Evolutionary conservation across 495 filamentous ascomycete genomes (phyloP).

Genomic region (Aspergillus steynii): DNA sequence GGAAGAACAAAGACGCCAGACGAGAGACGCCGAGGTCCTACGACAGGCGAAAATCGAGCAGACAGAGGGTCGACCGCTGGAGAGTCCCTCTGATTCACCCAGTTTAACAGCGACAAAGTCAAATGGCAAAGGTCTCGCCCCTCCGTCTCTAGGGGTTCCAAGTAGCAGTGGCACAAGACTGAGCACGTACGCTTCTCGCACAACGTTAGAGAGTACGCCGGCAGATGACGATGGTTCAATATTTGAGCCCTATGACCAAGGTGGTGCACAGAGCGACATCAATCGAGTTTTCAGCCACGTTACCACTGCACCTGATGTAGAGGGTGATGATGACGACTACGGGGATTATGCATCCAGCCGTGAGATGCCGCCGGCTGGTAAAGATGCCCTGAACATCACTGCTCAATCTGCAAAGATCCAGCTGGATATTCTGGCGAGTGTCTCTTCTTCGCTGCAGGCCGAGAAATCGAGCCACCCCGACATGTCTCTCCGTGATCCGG

Average conservation of each 20-base stretch:
- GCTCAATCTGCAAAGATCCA: constrained; percentile 93
- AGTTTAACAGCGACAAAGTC: constrained; percentile 29
- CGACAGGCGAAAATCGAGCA: constrained; percentile 72
- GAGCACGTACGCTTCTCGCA: constrained; percentile 48
- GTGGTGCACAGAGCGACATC: constrained; percentile 51
- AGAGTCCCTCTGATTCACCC: constrained; percentile 34
- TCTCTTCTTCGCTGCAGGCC: constrained; percentile 75
- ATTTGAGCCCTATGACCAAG: constrained; percentile 60
- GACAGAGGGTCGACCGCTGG: constrained; percentile 39
- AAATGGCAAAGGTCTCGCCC: constrained; percentile 40
- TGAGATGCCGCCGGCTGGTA: constrained; percentile 68
- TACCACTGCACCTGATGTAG: constrained; percentile 45
- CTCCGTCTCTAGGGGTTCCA: constrained; percentile 34
- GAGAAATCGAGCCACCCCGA: constrained; percentile 70
- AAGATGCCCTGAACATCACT: constrained; percentile 93
- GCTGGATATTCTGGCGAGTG: constrained; percentile 81
- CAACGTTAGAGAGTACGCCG: constrained; percentile 46
- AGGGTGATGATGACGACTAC: constrained; percentile 82
- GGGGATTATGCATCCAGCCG: constrained; percentile 79
- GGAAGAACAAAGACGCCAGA: constrained; percentile 75
- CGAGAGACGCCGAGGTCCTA: constrained; percentile 71
- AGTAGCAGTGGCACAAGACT: constrained; percentile 41
- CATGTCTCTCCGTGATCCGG: constrained; percentile 69
- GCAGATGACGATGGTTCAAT: constrained; percentile 58
- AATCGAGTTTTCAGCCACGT: constrained; percentile 48